Base-by-base conservation (phyloP, 768 basidiomycete genomes). In the Sporobolomyces roseus region DNA sequence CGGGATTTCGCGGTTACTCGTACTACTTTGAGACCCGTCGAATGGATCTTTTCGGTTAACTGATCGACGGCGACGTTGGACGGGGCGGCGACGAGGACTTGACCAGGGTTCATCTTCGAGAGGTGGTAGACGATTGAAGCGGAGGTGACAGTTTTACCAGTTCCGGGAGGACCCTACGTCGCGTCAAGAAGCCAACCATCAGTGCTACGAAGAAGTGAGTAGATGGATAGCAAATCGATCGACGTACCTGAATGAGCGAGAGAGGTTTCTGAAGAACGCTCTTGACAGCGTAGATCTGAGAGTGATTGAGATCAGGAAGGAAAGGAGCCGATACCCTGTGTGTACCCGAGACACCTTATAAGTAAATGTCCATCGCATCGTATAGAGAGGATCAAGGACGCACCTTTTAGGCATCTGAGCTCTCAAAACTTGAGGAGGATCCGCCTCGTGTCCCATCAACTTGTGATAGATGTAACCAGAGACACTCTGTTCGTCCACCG, bases 51-150 rank as follows among this genome's bases (percentile, higher is more conserved):
- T 81, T 98, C 96, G 27, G 94, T 96, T 63, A 99, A 85, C 77
- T 99, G 96, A 77, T 99, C 96, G 66, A 99, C 96, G 52, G 96
- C 96, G 74, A 99, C 96, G 80, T 99, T 99, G 61, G 94, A 98
- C 0, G 96, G 96, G 12, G 96, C 96, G 78, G 93, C 93, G 70
- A 99, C 96, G 58, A 99, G 89, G 48, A 99, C 96, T 45, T 72
- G 74, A 80, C 98, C 96, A 0, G 93, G 93, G 77, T 98, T 98
- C 94, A 99, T 98, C 82, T 97, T 97, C 46, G 93, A 93, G 25
- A 99, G 87, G 78, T 99, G 94, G 79, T 98, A 91, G 51, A 99
- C 96, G 74, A 96, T 93, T 5, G 96, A 98, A 14, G 96, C 96
- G 13, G 96, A 99, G 0, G 96, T 99, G 61, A 99, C 96, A 2